Percentiles rank a stretch among this genome's conserved stretches.
Conservation (phyloP, 2,329 filamentous ascomycete species). For the Trichoderma pleuroti region DNA sequence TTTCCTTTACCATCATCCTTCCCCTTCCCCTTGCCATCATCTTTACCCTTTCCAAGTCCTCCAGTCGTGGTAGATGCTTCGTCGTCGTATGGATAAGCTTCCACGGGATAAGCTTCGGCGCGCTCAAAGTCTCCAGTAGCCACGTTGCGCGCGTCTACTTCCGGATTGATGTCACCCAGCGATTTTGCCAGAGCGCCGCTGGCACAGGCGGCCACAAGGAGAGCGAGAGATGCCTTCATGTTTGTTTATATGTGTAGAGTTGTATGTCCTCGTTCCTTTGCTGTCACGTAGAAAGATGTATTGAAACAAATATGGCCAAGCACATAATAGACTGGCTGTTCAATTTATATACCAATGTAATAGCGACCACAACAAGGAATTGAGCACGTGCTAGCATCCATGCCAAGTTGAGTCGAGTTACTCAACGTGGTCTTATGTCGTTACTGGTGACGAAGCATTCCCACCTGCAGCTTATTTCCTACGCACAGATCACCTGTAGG, state of each 20-base stretch:
- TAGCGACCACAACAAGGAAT: not conserved
- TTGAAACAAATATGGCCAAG: not conserved
- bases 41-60: not conserved
- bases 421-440: not conserved
- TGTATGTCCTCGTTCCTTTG: not conserved
- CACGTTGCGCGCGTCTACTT: not conserved
- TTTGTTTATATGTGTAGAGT: not conserved
- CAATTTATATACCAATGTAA: not conserved
- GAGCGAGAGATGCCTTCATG: slow-evolving; percentile 1
- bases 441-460: not conserved
- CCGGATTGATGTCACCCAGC: not conserved
- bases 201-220: not conserved
- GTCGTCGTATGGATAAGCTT: not conserved
- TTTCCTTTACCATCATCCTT: not conserved
- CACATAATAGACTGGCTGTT: not conserved
- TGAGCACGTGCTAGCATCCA: not conserved
- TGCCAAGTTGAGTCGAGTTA: not conserved
- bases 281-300: not conserved
- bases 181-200: not conserved
- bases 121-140: not conserved
- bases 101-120: not conserved
- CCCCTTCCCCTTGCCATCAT: not conserved
- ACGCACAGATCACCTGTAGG: not conserved
- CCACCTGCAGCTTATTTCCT: not conserved
- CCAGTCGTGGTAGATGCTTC: not conserved